Conservation (phyloP, 192 early-diverging fungal species). For the Dissophora globulifera region DNA sequence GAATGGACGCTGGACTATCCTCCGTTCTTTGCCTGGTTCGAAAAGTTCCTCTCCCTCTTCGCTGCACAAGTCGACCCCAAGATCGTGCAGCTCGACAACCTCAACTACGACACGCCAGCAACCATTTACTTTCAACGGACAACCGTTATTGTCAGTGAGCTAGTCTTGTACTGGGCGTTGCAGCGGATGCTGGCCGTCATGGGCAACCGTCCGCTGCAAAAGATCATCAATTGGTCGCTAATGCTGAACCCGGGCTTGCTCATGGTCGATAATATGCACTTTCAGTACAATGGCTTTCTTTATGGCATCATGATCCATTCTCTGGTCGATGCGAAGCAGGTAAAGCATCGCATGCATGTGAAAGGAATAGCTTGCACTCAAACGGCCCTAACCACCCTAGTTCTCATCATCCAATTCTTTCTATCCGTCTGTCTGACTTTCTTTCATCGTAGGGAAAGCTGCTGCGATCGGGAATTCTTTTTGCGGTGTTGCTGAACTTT, state of each 20-base stretch:
- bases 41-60: slow-evolving; percentile 75
- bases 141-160: slow-evolving; percentile 85
- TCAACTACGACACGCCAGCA: slow-evolving; percentile 68
- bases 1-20: slow-evolving; percentile 98
- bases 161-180: slow-evolving; percentile 78
- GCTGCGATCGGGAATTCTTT: slow-evolving; percentile 76
- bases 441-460: slow-evolving; percentile 69
- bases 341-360: slow-evolving; percentile 15
- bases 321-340: slow-evolving; percentile 76
- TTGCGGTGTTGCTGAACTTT: slow-evolving; percentile 93
- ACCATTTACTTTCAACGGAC: slow-evolving; percentile 89
- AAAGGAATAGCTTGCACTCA: not conserved
- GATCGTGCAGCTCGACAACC: slow-evolving; percentile 80
- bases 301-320: slow-evolving; percentile 89
- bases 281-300: slow-evolving; percentile 97
- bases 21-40: slow-evolving; percentile 98
- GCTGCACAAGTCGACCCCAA: slow-evolving; percentile 68
- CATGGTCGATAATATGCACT: slow-evolving; percentile 95
- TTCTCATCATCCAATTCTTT: too few relatives aligned
- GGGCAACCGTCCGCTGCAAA: slow-evolving; percentile 48
- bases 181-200: slow-evolving; percentile 43
- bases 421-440: too few relatives aligned
- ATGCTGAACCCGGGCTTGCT: slow-evolving; percentile 78
- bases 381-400: too few relatives aligned
- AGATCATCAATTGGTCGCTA: slow-evolving; percentile 65